phyloP scores from a whole-genome alignment of 140 eudicot genomes.

The Ambrosia hybrid region DNA sequence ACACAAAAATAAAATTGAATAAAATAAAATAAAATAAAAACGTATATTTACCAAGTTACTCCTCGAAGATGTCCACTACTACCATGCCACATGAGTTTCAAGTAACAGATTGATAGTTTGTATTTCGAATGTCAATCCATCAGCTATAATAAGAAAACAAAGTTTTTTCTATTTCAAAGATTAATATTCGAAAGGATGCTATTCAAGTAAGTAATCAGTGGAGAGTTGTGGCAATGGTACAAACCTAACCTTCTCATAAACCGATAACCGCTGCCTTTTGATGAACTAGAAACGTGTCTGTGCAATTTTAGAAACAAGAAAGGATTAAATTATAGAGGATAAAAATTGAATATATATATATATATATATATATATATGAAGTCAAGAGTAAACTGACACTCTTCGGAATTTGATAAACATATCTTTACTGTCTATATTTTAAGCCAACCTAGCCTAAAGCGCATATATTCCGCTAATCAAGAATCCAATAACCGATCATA shows the following conservation, averaged over 20 bases:
- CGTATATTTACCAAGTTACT: constrained; percentile 63
- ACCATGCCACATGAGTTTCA: constrained; percentile 68
- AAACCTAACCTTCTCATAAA: constrained; percentile 69
- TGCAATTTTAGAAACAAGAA: constrained; percentile 30
- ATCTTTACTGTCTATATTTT: too few relatives aligned
- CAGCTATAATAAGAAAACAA: constrained; percentile 53
- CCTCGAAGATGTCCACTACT: constrained; percentile 66
- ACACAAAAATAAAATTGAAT: neutral
- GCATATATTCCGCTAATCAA: too few relatives aligned
- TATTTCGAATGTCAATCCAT: constrained; percentile 92
- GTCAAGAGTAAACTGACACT: too few relatives aligned
- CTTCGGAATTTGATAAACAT: too few relatives aligned
- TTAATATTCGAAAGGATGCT: too few relatives aligned
- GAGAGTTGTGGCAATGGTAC: neutral
- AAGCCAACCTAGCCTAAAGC: too few relatives aligned
- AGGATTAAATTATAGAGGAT: too few relatives aligned
- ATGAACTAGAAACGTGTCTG: constrained; percentile 50
- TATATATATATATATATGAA: too few relatives aligned
- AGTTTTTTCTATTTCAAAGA: neutral
- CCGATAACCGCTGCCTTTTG: constrained; percentile 78
- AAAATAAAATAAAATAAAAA: neutral
- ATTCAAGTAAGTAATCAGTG: too few relatives aligned
- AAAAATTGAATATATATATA: too few relatives aligned
- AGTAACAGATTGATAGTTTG: constrained; percentile 71
- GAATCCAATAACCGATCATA: too few relatives aligned